phyloP scores from a whole-genome alignment of 2,329 filamentous ascomycete genomes.

The Sphaerulina musiva region DNA sequence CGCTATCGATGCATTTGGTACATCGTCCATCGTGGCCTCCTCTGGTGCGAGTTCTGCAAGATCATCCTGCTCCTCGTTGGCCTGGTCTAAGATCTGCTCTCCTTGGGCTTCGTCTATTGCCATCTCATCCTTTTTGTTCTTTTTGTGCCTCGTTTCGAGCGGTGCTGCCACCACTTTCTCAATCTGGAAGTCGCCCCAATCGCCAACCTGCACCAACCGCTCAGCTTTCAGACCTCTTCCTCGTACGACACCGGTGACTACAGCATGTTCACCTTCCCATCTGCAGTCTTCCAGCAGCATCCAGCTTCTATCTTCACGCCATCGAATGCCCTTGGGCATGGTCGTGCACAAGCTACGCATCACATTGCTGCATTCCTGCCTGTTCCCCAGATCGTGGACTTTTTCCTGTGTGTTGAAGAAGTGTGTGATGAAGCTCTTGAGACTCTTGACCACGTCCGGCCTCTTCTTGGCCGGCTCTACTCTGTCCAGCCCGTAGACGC shows the following conservation, averaged over 20 bases:
- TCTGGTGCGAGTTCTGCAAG: slow-evolving; percentile 80
- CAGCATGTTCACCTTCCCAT: slow-evolving; percentile 53
- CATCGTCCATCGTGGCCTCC: slow-evolving; percentile 68
- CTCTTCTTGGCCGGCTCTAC: slow-evolving; percentile 74
- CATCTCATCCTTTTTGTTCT: slow-evolving; percentile 54
- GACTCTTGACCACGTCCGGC: slow-evolving; percentile 67
- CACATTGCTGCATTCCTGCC: slow-evolving; percentile 85
- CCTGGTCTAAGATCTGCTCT: slow-evolving; percentile 59
- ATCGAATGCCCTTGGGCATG: slow-evolving; percentile 86
- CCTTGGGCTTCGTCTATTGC: slow-evolving; percentile 55
- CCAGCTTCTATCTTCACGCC: slow-evolving; percentile 94
- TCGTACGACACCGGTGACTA: slow-evolving; percentile 74
- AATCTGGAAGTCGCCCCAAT: slow-evolving; percentile 91
- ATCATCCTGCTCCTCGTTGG: slow-evolving; percentile 74
- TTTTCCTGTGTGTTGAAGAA: slow-evolving; percentile 92
- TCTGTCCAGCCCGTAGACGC: slow-evolving; percentile 64
- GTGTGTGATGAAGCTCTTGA: slow-evolving; percentile 88
- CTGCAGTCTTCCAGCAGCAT: slow-evolving; percentile 79
- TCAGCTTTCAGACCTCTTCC: slow-evolving; percentile 85
- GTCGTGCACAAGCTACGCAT: slow-evolving; percentile 87
- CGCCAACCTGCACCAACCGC: slow-evolving; percentile 80
- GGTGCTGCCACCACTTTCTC: slow-evolving; percentile 79
- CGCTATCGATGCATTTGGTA: slow-evolving; percentile 47
- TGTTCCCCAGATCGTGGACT: slow-evolving; percentile 77
- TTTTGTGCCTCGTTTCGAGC: slow-evolving; percentile 50